A percentile compares a stretch with the other conserved stretches of the same genome.
phyloP scores from a whole-genome alignment of 2,329 filamentous ascomycete species.

The Lanzia echinophila region DNA sequence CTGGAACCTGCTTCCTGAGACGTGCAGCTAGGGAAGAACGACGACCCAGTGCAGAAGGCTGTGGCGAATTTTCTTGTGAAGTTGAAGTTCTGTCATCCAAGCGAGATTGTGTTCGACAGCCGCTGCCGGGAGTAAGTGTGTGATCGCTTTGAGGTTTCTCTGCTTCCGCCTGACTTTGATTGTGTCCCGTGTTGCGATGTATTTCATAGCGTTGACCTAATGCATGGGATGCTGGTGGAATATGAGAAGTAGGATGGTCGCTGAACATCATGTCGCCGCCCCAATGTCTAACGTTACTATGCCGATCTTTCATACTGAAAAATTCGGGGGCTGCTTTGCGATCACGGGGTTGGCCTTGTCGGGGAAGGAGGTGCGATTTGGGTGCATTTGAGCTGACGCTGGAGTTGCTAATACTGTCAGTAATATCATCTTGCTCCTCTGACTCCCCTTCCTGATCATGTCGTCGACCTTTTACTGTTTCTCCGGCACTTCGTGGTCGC shows the following conservation, averaged over 20 bases:
- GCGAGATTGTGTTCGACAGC: neutral
- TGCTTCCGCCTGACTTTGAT: conserved; percentile 6
- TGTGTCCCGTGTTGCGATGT: conserved; percentile 12
- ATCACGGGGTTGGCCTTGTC: neutral
- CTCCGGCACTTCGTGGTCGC: conserved; percentile 29
- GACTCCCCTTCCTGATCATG: conserved; percentile 33
- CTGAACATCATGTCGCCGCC: conserved; percentile 24
- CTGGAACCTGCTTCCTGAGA: conserved; percentile 11
- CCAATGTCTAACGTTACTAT: conserved; percentile 17
- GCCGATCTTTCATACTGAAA: conserved; percentile 13
- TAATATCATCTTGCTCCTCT: conserved; percentile 22
- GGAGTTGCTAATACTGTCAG: conserved; percentile 23
- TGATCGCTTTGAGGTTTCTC: conserved; percentile 20
- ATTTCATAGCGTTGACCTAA: conserved; percentile 13
- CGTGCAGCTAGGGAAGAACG: conserved; percentile 24
- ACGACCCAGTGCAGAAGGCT: conserved; percentile 23
- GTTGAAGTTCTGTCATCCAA: conserved; percentile 12
- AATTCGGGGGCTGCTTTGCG: conserved; percentile 21
- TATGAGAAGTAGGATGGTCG: conserved; percentile 13
- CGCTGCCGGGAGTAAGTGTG: conserved; percentile 7
- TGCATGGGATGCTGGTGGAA: conserved; percentile 15
- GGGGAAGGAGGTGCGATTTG: conserved; percentile 9
- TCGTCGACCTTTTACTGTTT: conserved; percentile 28
- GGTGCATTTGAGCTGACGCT: conserved; percentile 18
- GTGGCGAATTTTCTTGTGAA: conserved; percentile 4